These are phyloP conservation scores for Fusarium sarcochroum DNA, from an alignment of 2,329 filamentous ascomycete species.

Conservation along the genomic window DNA sequence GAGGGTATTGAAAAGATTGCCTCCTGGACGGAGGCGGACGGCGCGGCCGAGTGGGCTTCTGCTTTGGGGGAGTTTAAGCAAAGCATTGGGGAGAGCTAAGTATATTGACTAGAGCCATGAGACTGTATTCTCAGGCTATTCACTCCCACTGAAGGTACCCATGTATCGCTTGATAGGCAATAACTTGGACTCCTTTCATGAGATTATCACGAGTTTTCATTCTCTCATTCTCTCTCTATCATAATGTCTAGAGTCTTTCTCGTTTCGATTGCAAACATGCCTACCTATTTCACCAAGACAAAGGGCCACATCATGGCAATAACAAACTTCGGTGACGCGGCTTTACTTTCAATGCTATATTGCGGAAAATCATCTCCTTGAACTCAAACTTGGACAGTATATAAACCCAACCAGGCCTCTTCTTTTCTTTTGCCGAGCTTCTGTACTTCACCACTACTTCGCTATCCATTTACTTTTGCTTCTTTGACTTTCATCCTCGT, in stretches of 20 bases:
- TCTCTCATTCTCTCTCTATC: too few relatives aligned
- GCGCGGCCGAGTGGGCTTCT: constrained; percentile 62
- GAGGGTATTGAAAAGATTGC: constrained; percentile 59
- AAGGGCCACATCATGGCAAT: background rate
- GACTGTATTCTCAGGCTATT: too few relatives aligned
- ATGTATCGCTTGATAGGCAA: too few relatives aligned
- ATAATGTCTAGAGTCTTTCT: too few relatives aligned
- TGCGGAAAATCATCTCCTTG: background rate
- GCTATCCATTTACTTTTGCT: background rate
- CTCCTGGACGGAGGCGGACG: constrained; percentile 60
- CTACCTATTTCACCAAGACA: background rate
- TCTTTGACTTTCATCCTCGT: background rate
- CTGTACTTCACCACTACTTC: background rate
- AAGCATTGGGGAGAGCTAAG: constrained; percentile 47
- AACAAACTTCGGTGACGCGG: background rate
- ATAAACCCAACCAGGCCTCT: background rate
- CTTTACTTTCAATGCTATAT: background rate
- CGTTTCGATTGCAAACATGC: background rate
- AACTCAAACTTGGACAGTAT: background rate
- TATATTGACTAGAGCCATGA: too few relatives aligned
- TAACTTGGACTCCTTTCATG: background rate
- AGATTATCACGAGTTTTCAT: too few relatives aligned
- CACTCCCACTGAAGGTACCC: too few relatives aligned
- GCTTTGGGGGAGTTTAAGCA: constrained; percentile 64
- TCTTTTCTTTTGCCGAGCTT: background rate